Conservation (phyloP, 1,139 yeast genomes). For the Spathaspora sp. region DNA sequence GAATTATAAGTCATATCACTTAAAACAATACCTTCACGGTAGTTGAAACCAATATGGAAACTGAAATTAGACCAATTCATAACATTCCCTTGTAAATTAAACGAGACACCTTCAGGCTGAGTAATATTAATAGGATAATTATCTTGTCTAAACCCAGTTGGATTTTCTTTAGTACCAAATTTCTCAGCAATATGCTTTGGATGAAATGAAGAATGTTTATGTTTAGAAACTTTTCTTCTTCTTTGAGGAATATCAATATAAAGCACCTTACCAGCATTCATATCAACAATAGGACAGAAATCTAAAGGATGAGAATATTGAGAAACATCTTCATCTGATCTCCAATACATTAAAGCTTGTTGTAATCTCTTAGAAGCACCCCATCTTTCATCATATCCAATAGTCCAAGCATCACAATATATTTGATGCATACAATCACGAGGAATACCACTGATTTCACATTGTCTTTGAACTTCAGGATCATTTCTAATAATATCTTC, state of each 20-base stretch:
- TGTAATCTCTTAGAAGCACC: conserved; percentile 74
- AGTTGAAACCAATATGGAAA: conserved; percentile 79
- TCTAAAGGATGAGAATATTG: conserved; percentile 84
- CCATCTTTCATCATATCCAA: conserved; percentile 84
- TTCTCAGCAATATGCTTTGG: conserved; percentile 61
- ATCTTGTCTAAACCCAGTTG: conserved; percentile 58
- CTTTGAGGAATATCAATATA: conserved; percentile 73
- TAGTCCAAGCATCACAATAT: conserved; percentile 85
- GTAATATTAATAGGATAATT: conserved; percentile 64
- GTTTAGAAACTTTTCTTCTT: conserved; percentile 69
- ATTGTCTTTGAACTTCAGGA: conserved; percentile 71
- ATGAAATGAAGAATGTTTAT: conserved; percentile 67
- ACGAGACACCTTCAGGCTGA: conserved; percentile 83
- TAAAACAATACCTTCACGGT: conserved; percentile 81
- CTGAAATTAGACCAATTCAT: conserved; percentile 77
- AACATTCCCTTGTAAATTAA: conserved; percentile 64
- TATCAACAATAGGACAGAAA: conserved; percentile 80
- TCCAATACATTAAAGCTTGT: conserved; percentile 78
- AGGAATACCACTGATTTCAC: conserved; percentile 68
- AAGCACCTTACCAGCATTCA: conserved; percentile 65
- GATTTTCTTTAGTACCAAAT: conserved; percentile 51
- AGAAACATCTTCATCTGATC: conserved; percentile 76
- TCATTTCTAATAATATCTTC: conserved; percentile 67
- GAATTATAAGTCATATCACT: conserved; percentile 73
- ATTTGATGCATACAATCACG: conserved; percentile 64